A percentile compares a stretch with the other conserved stretches of the same genome.
Conservation (phyloP, 306 rosid genomes). For the Cicer judaicum region DNA sequence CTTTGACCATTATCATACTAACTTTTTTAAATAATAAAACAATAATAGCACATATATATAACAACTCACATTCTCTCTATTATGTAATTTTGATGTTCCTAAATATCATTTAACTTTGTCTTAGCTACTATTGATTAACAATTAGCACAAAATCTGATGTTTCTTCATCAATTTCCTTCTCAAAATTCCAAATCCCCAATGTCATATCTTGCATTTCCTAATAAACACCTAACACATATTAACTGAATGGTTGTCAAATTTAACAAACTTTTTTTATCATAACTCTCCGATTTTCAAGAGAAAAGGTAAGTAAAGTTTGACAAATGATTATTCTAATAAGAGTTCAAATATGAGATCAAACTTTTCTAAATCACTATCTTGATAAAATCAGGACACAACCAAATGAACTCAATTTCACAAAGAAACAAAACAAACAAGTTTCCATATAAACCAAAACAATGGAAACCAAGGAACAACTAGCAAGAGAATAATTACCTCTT, state of each 20-base stretch:
- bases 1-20: neutral
- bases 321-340: too few relatives aligned
- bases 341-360: slow-evolving; percentile 26
- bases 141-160: slow-evolving; percentile 6
- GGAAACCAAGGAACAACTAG: slow-evolving; percentile 28
- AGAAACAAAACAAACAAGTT: slow-evolving; percentile 25
- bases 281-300: too few relatives aligned
- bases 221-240: slow-evolving; percentile 1
- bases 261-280: too few relatives aligned
- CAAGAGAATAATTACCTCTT: slow-evolving; percentile 60
- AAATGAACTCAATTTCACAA: slow-evolving; percentile 22
- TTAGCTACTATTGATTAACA: neutral
- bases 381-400: slow-evolving; percentile 35
- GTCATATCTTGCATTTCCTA: slow-evolving; percentile 41
- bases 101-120: neutral
- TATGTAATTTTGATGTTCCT: neutral
- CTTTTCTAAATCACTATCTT: slow-evolving; percentile 9
- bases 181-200: slow-evolving; percentile 31
- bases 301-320: too few relatives aligned
- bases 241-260: slow-evolving; percentile 22
- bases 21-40: neutral
- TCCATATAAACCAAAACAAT: slow-evolving; percentile 19
- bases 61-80: slow-evolving; percentile 17
- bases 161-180: slow-evolving; percentile 15
- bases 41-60: neutral